Percentiles rank a stretch among this genome's conserved stretches.
Evolutionary conservation across 345 rosid genomes (phyloP).

Genomic region (Acer saccharum): DNA sequence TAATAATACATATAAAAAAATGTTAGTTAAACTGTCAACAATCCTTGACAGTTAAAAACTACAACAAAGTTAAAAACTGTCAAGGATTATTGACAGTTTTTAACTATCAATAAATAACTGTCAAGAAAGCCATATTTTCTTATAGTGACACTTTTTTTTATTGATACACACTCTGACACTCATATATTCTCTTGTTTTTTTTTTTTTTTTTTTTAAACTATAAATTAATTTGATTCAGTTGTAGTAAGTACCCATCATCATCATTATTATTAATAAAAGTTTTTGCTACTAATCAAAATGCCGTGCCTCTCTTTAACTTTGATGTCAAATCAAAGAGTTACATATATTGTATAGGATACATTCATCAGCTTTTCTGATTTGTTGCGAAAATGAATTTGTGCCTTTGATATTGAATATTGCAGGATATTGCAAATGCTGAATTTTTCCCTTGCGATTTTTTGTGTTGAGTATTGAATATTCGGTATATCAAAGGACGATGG

Average conservation of each 20-base stretch:
- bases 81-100: too few species aligned
- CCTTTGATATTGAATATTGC: slow-evolving; percentile 10
- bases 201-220: background rate
- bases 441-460: background rate
- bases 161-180: too few species aligned
- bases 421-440: slow-evolving; percentile 69
- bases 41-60: too few species aligned
- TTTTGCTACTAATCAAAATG: background rate
- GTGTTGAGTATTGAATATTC: background rate
- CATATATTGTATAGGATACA: background rate
- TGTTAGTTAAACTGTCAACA: too few species aligned
- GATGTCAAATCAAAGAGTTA: background rate
- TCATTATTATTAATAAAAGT: background rate
- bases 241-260: background rate
- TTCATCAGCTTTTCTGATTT: background rate
- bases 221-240: background rate
- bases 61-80: too few species aligned
- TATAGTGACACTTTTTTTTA: too few species aligned
- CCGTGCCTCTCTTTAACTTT: background rate
- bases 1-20: too few species aligned
- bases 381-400: background rate
- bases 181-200: too few species aligned
- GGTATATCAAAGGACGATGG: slow-evolving; percentile 39
- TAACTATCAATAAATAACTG: too few species aligned
- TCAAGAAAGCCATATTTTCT: too few species aligned